phyloP scores from a whole-genome alignment of 805 yeast species.

The Candida pini region DNA sequence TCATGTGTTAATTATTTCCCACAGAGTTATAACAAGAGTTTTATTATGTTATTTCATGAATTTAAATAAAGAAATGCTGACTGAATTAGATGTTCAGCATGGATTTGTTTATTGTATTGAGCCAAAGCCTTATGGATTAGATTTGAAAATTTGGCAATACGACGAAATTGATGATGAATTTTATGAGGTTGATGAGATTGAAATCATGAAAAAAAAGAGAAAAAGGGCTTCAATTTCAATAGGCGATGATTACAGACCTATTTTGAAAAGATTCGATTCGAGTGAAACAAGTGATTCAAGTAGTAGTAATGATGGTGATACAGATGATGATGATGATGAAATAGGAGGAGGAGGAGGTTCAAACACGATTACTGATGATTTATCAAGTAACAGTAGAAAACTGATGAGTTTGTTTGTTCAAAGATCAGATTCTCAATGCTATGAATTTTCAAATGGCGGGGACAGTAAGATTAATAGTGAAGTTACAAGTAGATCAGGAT shows the following conservation, averaged over 20 bases:
- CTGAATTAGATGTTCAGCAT: slow-evolving; percentile 33
- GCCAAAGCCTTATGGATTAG: slow-evolving; percentile 35
- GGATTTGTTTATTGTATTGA: slow-evolving; percentile 32
- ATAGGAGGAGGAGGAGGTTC: slow-evolving; percentile 7
- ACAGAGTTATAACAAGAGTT: slow-evolving; percentile 31
- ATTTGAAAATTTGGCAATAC: slow-evolving; percentile 32
- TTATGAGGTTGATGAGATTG: slow-evolving; percentile 33
- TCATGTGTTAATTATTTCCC: slow-evolving; percentile 31
- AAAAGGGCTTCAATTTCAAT: slow-evolving; percentile 25
- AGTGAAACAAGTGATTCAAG: slow-evolving; percentile 6
- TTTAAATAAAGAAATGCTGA: slow-evolving; percentile 30
- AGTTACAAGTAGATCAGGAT: not conserved
- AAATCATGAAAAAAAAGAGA: slow-evolving; percentile 29
- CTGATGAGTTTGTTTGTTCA: slow-evolving; percentile 8
- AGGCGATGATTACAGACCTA: slow-evolving; percentile 17
- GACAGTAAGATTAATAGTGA: too few relatives aligned
- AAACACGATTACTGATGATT: not conserved
- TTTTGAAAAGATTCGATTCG: slow-evolving; percentile 12
- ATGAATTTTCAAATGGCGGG: slow-evolving; percentile 21
- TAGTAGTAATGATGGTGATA: slow-evolving; percentile 1
- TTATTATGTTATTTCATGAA: slow-evolving; percentile 33
- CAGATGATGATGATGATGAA: slow-evolving; percentile 14
- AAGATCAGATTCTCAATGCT: slow-evolving; percentile 28
- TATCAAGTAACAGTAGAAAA: not conserved
- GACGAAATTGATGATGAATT: slow-evolving; percentile 31